phyloP scores from a whole-genome alignment of 2,329 filamentous ascomycete genomes.

The Emmonsiellopsis sp. region DNA sequence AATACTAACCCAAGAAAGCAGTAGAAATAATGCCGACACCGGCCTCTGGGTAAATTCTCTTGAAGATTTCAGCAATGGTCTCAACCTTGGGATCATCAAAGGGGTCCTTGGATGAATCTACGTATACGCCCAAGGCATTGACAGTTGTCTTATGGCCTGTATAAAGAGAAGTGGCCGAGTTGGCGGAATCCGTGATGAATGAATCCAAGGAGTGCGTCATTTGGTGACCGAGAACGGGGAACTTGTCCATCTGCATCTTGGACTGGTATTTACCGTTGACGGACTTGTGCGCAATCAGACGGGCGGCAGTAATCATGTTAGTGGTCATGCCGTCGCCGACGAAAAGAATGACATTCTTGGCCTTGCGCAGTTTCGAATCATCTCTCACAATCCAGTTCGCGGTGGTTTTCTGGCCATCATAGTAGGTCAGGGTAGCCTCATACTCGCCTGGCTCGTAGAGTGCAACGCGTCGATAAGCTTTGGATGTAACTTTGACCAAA shows the following conservation, averaged over 20 bases:
- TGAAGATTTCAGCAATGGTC: slow-evolving; percentile 64
- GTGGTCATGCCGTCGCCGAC: slow-evolving; percentile 60
- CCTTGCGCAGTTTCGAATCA: slow-evolving; percentile 58
- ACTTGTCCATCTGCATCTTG: slow-evolving; percentile 68
- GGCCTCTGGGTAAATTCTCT: slow-evolving; percentile 54
- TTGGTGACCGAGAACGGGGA: slow-evolving; percentile 77
- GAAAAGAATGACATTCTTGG: slow-evolving; percentile 80
- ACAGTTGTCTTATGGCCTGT: slow-evolving; percentile 76
- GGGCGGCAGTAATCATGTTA: slow-evolving; percentile 53
- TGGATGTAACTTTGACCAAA: slow-evolving; percentile 70
- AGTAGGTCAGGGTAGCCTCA: slow-evolving; percentile 66
- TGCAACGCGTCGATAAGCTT: slow-evolving; percentile 66
- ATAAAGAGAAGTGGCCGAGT: slow-evolving; percentile 74
- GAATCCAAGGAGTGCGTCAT: slow-evolving; percentile 81
- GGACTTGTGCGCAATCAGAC: slow-evolving; percentile 70
- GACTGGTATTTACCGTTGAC: slow-evolving; percentile 79
- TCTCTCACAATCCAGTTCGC: slow-evolving; percentile 72
- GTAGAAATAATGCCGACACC: slow-evolving; percentile 62
- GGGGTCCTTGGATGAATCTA: slow-evolving; percentile 60
- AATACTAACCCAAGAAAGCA: slow-evolving; percentile 44
- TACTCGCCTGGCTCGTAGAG: slow-evolving; percentile 74
- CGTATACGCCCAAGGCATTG: slow-evolving; percentile 74
- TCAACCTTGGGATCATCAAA: slow-evolving; percentile 85
- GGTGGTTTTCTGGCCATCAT: slow-evolving; percentile 59
- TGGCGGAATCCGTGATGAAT: slow-evolving; percentile 81